Evolutionary conservation across 2,329 filamentous ascomycete species (phyloP).

Genomic region (Pseudocercospora eumusae): DNA sequence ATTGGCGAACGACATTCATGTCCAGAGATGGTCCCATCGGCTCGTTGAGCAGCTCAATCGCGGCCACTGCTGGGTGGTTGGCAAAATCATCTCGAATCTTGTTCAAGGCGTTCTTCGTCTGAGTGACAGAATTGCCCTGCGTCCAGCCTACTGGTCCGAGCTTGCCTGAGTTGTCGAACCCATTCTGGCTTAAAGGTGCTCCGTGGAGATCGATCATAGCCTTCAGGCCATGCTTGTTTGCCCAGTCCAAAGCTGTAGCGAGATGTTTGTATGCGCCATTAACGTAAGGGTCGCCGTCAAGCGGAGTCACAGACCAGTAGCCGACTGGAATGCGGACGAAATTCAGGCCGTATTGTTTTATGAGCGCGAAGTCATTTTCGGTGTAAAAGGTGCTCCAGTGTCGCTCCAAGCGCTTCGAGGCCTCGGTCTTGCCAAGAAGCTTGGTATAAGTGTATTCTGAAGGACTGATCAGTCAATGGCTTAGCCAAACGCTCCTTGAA

Average conservation of each 20-base stretch:
- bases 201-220: slow-evolving; percentile 70
- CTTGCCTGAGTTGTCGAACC: slow-evolving; percentile 66
- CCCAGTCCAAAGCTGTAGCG: slow-evolving; percentile 54
- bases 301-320: slow-evolving; percentile 60
- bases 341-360: slow-evolving; percentile 42
- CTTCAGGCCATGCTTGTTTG: slow-evolving; percentile 58
- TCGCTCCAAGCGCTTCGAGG: slow-evolving; percentile 46
- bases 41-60: slow-evolving; percentile 53
- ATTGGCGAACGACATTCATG: slow-evolving; percentile 48
- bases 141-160: slow-evolving; percentile 50
- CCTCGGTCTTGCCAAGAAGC: slow-evolving; percentile 49
- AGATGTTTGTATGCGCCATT: slow-evolving; percentile 52
- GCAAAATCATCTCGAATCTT: slow-evolving; percentile 51
- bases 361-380: slow-evolving; percentile 47
- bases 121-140: slow-evolving; percentile 45
- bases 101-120: slow-evolving; percentile 48
- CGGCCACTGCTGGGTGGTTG: slow-evolving; percentile 48
- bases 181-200: slow-evolving; percentile 65
- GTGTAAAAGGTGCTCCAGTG: slow-evolving; percentile 46
- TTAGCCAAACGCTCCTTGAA: neutral
- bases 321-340: slow-evolving; percentile 55
- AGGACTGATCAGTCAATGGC: neutral
- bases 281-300: slow-evolving; percentile 50
- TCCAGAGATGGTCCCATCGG: slow-evolving; percentile 48
- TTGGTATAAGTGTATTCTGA: slow-evolving; percentile 40